Base-by-base conservation (phyloP, 306 rosid species). In the Medicago arabica region DNA sequence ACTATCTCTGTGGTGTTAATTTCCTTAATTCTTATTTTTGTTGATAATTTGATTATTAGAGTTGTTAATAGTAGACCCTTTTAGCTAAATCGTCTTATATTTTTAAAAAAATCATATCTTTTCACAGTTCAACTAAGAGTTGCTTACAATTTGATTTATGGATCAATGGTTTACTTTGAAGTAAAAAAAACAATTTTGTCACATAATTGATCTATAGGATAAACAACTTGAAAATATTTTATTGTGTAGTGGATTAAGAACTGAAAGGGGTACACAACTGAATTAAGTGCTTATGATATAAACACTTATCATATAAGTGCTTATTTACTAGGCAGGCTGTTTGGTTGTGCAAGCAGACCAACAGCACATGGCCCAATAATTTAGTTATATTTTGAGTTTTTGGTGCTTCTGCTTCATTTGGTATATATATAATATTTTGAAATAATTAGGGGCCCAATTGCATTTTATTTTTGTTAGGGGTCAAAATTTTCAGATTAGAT, bases 41-140 rank as follows among this genome's bases (percentile, higher is more conserved):
- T 8, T 8, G 1, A 25, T 72, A 39, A 10, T 58, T 77, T 72
- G 53, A 19, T 15, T 83, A 1, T 47, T 72, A 8, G 15, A 54
- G 69, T 36, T 25, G 62, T 65, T 76, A 34, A 53, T 39, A 44
- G 18, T 15, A 11, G 25, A 41, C 57, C 38, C 76, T 65, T 79
- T 47, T 55, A 75, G 65, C 46, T 64, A 17, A 51, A 62, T 39
- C 23, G 16, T 63, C 60, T 9, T 0, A 75, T 47, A 31, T 43
- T 0, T 70, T 49, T 0, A 16, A 3, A 2, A 61, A 31, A 6
- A 47, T 11, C 34, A 0, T 13, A 21, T 53, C 8, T 57, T 54
- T 71, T 11, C 19, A 49, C 41, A 71, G 36, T 43, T 53, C 49
- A 57, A 61, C 69, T 31, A 40, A 44, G 23, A 66, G 23, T 53